phyloP scores from a whole-genome alignment of 192 early-diverging fungal species.

The Chytriomyces sp. region DNA sequence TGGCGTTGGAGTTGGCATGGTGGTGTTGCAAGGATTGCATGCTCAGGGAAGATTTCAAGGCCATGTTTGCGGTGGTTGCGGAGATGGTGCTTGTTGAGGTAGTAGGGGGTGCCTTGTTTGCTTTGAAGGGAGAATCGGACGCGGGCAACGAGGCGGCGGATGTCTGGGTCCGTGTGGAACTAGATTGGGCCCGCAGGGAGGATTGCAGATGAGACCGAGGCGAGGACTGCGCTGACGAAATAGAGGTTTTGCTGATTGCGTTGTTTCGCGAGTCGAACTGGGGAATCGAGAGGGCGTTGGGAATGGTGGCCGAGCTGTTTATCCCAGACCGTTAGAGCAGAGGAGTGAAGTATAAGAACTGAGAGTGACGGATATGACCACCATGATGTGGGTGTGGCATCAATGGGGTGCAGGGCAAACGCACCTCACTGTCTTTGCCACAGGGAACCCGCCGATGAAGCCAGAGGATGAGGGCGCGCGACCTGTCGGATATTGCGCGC shows the following conservation, averaged over 20 bases:
- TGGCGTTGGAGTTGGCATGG: too few species aligned
- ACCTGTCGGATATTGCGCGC: conserved; percentile 17
- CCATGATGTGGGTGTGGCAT: too few species aligned
- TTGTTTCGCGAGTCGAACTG: too few species aligned
- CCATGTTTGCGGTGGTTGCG: conserved; percentile 1
- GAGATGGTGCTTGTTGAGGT: conserved; percentile 14
- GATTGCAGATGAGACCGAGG: neutral
- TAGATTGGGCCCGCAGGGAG: neutral
- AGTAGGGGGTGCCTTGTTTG: neutral
- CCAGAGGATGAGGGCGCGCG: conserved; percentile 21
- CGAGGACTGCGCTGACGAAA: neutral
- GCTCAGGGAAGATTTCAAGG: too few species aligned
- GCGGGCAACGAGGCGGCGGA: neutral
- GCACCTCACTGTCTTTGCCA: neutral
- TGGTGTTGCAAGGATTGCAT: too few species aligned
- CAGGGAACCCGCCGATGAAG: conserved; percentile 23
- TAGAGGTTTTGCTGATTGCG: too few species aligned
- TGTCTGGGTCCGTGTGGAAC: neutral
- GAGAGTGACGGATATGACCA: too few species aligned
- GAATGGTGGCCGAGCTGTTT: too few species aligned
- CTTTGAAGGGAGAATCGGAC: neutral
- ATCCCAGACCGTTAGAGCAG: too few species aligned
- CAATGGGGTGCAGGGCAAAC: too few species aligned
- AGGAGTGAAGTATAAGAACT: too few species aligned
- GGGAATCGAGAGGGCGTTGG: too few species aligned